These are phyloP conservation scores for Sonneratia caseolaris DNA, from an alignment of 345 rosid genomes.

Conservation along the genomic window DNA sequence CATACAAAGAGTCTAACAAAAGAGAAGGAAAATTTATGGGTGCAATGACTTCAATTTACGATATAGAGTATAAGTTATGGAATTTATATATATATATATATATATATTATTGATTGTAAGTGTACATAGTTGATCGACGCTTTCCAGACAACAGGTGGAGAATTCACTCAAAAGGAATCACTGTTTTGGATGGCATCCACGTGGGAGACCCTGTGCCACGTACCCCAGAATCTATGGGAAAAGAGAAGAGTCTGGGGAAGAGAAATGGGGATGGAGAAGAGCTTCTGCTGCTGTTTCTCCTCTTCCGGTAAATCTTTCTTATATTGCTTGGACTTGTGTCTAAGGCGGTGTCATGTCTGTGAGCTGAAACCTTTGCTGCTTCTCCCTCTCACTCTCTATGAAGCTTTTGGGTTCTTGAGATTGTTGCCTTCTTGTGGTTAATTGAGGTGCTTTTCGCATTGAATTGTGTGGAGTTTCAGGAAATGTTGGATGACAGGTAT, in stretches of 20 bases:
- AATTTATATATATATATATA: no score
- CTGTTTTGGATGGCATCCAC: slow-evolving; percentile 18
- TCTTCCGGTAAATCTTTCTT: no score
- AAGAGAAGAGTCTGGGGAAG: background rate
- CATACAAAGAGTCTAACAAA: no score
- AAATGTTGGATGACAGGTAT: background rate
- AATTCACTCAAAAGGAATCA: background rate
- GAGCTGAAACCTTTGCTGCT: background rate
- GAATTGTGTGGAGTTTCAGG: background rate
- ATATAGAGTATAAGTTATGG: no score
- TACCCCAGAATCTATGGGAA: slow-evolving; percentile 22
- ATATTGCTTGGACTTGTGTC: background rate
- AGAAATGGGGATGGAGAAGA: no score
- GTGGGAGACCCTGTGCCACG: slow-evolving; percentile 42
- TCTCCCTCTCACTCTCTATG: background rate
- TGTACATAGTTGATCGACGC: no score
- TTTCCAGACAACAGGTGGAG: no score
- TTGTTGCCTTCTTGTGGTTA: background rate
- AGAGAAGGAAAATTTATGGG: no score
- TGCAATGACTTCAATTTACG: no score
- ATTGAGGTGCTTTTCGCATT: background rate
- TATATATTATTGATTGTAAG: no score
- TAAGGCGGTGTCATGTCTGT: background rate
- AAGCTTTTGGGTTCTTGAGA: background rate
- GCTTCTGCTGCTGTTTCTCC: no score